These are phyloP conservation scores for Colletotrichum sp. DNA, from an alignment of 2,329 filamentous ascomycete genomes.

Conservation along the genomic window DNA sequence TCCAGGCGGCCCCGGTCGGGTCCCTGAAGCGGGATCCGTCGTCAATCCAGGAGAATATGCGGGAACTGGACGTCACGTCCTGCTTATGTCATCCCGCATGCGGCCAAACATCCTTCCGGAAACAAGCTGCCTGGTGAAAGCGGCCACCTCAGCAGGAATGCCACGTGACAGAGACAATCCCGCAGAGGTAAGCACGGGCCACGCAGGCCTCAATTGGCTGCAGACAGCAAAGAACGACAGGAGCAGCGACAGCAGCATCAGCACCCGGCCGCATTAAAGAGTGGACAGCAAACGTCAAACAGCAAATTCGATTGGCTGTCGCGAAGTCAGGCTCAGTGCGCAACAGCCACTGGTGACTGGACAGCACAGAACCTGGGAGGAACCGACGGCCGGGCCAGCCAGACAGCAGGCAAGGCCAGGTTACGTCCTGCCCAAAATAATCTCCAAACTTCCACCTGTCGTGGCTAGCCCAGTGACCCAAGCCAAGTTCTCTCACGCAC, in stretches of 20 bases:
- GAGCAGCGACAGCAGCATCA: background rate
- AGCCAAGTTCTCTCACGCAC: constrained; percentile 2
- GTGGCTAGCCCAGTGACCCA: background rate
- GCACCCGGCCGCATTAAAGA: background rate
- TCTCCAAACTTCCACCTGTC: constrained; percentile 14
- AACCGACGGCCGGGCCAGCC: background rate
- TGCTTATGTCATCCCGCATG: constrained; percentile 14
- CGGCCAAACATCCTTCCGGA: constrained; percentile 7
- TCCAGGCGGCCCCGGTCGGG: background rate
- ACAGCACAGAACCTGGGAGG: background rate
- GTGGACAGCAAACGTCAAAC: constrained; percentile 2
- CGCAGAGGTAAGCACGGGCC: background rate
- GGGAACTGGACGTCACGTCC: too few species aligned
- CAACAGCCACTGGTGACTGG: background rate
- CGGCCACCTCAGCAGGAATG: constrained; percentile 10
- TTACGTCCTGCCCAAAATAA: constrained; percentile 6
- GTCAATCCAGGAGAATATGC: background rate
- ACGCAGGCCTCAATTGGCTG: background rate
- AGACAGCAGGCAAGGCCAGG: background rate
- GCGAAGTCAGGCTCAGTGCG: background rate
- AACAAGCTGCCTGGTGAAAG: background rate
- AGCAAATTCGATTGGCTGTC: background rate
- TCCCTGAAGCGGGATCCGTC: background rate
- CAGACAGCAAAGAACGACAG: background rate
- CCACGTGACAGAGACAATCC: constrained; percentile 4